Base-by-base conservation (phyloP, 1,139 yeast genomes). In the Pichia cactophila region DNA sequence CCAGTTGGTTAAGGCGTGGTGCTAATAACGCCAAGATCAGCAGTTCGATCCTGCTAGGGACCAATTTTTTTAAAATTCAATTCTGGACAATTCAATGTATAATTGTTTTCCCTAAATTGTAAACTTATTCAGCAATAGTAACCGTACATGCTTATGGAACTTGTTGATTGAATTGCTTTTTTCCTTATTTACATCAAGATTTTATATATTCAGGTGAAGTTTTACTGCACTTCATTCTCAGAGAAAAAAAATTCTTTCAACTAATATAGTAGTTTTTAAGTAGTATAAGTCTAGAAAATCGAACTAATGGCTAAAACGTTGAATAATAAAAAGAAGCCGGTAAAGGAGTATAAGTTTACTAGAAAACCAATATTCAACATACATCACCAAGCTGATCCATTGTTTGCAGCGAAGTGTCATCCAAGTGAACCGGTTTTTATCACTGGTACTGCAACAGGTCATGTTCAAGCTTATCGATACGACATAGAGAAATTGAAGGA, bases 1-100 rank as follows among this genome's bases (percentile, higher is more conserved):
- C 87, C 83, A 81, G 86, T 81, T 81, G 86, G 86, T 81, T 81
- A 83, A 81, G 89, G 88, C 88, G 85, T 76, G 85, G 89, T 82
- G 88, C 88, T 82, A 57, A 82, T 82, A 70, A 79, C 84, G 83
- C 83, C 82, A 71, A 53, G 57, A 54, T 54, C 57, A 54, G 57
- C 57, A 54, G 57, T 54, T 54, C 57, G 86, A 81, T 80, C 86
- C 86, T 77, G 86, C 84, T 78, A 80, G 85, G 84, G 85, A 81
- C 81, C 86, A 80, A 62, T 57, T 12, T 26, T 37, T 37, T 23
- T 37, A 17, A 17, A 17, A 17, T 17, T 17, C 20, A 17, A 17
- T 17, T 17, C 20, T 17, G 20, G 20, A 17, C 20, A 17, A 17
- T 17, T 17, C 20, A 17, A 17, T 17, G 20, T 17, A 17, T 17